Conservation (phyloP, 2,329 filamentous ascomycete species). For the Neonectria neomacrospora region DNA sequence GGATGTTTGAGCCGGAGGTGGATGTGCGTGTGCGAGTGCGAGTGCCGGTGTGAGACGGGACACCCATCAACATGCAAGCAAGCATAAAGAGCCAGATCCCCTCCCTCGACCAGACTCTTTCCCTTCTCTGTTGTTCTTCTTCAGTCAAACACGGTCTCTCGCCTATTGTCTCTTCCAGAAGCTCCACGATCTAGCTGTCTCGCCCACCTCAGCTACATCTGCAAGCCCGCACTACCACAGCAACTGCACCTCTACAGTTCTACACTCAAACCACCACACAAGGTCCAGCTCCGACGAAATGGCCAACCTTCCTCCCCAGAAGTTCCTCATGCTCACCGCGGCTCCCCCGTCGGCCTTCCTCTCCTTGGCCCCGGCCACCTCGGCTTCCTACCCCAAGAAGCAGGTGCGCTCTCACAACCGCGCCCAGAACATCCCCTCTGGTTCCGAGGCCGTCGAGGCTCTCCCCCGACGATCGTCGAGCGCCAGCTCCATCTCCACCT, state of each 20-base stretch:
- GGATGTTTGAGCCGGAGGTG: conserved; percentile 27
- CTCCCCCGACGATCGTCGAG: conserved; percentile 62
- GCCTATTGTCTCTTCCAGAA: conserved; percentile 19
- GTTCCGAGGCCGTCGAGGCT: conserved; percentile 39
- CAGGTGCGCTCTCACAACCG: conserved; percentile 46
- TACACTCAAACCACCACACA: conserved; percentile 18
- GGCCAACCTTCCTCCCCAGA: conserved; percentile 41
- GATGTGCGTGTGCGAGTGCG: conserved; percentile 23
- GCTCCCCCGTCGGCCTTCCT: conserved; percentile 57
- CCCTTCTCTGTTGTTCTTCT: conserved; percentile 19
- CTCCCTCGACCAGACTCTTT: conserved; percentile 33
- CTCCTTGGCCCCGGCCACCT: conserved; percentile 68
- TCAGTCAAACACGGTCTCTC: conserved; percentile 35
- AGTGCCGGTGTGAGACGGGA: no score
- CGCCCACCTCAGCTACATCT: conserved; percentile 42
- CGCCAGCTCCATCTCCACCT: conserved; percentile 47
- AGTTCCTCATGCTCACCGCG: conserved; percentile 43
- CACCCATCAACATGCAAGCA: conserved; percentile 32
- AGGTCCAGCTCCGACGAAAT: conserved; percentile 35
- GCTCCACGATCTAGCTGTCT: conserved; percentile 35
- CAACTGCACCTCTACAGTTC: conserved; percentile 16
- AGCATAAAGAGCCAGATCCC: conserved; percentile 46
- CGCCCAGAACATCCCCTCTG: conserved; percentile 30
- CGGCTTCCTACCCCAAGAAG: conserved; percentile 63
- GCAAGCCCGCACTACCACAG: conserved; percentile 4